Conservation (phyloP, 371 early-diverging fungal genomes). For the Coelomomyces lativittatus region DNA sequence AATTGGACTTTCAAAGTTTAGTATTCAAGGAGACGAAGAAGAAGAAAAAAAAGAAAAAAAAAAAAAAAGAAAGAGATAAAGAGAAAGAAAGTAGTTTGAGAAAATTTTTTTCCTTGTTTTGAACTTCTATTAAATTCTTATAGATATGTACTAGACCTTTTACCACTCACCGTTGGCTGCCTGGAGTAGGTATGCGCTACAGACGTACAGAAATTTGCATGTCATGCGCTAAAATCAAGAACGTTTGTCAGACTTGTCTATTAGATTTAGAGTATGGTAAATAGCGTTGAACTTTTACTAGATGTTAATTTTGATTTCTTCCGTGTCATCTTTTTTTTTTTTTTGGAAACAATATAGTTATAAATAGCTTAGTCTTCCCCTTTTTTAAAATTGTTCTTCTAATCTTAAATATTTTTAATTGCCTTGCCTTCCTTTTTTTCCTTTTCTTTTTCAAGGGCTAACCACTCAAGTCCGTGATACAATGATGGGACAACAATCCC, state of each 20-base stretch:
- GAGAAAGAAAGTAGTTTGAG: no score
- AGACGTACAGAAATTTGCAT: conserved; percentile 95
- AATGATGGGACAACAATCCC: conserved; percentile 47
- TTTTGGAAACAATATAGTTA: no score
- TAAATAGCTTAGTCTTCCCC: no score
- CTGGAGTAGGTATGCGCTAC: conserved; percentile 80
- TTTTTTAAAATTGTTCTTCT: background rate
- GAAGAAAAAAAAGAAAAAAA: no score
- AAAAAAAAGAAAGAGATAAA: no score
- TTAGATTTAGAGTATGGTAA: conserved; percentile 87
- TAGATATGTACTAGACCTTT: conserved; percentile 75
- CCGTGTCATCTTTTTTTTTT: background rate
- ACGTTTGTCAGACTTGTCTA: conserved; percentile 91
- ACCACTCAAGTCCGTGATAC: conserved; percentile 85
- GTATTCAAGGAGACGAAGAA: no score
- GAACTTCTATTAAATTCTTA: background rate
- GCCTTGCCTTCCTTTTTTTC: no score
- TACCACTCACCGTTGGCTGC: conserved; percentile 91
- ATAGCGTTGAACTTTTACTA: conserved; percentile 5
- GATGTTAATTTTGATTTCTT: background rate
- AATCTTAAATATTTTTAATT: background rate
- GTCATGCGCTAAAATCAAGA: conserved; percentile 88
- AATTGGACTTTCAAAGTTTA: no score
- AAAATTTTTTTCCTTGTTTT: background rate
- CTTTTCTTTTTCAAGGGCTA: conserved; percentile 31